phyloP scores from a whole-genome alignment of 352 stramenopile species.

The Globisporangium polare region DNA sequence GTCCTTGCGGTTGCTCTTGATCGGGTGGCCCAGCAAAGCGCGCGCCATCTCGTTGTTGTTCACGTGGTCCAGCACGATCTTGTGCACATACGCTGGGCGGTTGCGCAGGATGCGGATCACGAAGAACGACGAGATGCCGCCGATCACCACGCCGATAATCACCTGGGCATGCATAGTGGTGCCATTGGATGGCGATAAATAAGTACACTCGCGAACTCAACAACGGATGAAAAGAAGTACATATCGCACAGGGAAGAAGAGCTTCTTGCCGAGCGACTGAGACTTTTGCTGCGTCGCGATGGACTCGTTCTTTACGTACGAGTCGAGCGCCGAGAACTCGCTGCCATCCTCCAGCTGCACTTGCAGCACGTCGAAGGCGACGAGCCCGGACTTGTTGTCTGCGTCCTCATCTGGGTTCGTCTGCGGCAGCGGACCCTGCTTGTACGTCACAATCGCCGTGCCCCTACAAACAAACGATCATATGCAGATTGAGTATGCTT shows the following conservation, averaged over 20 bases:
- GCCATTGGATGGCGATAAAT: neutral
- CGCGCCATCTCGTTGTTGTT: conserved; percentile 68
- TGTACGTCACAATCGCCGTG: conserved; percentile 46
- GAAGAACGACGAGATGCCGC: conserved; percentile 64
- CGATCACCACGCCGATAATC: conserved; percentile 56
- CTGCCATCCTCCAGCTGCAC: conserved; percentile 44
- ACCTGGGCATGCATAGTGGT: conserved; percentile 16
- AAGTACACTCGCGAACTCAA: neutral
- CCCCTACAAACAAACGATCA: conserved; percentile 17
- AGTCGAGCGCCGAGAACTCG: conserved; percentile 58
- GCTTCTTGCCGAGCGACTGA: conserved; percentile 62
- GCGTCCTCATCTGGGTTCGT: conserved; percentile 10
- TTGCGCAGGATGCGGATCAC: conserved; percentile 74
- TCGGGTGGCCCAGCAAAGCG: conserved; percentile 55
- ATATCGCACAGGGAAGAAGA: conserved; percentile 43
- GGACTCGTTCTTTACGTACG: conserved; percentile 48
- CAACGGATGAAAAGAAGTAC: neutral
- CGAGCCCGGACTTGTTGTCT: conserved; percentile 27
- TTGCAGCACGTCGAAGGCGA: conserved; percentile 48
- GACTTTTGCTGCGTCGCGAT: conserved; percentile 57
- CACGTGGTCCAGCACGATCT: conserved; percentile 67
- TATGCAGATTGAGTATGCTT: neutral
- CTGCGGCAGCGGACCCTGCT: conserved; percentile 25
- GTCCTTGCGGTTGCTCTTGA: conserved; percentile 68
- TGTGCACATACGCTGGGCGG: conserved; percentile 78